phyloP scores from a whole-genome alignment of 257 asterid genomes.

The Paraleonurus japonicus region DNA sequence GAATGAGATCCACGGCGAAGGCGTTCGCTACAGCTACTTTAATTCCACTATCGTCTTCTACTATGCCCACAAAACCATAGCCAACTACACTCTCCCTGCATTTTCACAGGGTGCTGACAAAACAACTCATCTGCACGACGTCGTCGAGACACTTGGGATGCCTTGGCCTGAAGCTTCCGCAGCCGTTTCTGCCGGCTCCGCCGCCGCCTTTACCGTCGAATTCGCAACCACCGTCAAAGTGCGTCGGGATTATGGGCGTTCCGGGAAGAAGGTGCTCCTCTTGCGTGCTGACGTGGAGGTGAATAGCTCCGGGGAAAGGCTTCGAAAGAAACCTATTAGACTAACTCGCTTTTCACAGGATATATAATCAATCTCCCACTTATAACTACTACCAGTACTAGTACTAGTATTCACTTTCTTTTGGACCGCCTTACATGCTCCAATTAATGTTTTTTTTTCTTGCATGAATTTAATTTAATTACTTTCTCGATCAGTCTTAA shows the following conservation, averaged over 20 bases:
- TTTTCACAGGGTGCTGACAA: neutral
- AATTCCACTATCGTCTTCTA: neutral
- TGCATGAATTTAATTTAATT: too few species aligned
- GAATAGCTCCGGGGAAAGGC: neutral
- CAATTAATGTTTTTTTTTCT: too few species aligned
- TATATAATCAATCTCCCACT: too few species aligned
- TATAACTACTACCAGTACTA: too few species aligned
- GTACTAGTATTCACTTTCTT: too few species aligned
- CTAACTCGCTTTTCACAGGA: too few species aligned
- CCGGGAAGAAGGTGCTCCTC: neutral
- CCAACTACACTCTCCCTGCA: neutral
- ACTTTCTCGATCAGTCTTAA: too few species aligned
- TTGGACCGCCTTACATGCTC: too few species aligned
- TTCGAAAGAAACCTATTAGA: neutral
- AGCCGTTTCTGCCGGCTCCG: neutral
- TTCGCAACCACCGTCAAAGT: neutral
- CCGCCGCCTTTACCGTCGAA: neutral
- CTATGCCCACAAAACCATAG: neutral
- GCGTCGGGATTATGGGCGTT: neutral
- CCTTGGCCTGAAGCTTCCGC: neutral
- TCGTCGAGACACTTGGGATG: neutral
- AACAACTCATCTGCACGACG: neutral
- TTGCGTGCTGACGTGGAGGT: neutral
- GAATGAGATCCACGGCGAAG: neutral
- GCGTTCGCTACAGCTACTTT: neutral